Evolutionary conservation across 768 basidiomycete genomes (phyloP).

Genomic region (Tylopilus rubrobrunneus): DNA sequence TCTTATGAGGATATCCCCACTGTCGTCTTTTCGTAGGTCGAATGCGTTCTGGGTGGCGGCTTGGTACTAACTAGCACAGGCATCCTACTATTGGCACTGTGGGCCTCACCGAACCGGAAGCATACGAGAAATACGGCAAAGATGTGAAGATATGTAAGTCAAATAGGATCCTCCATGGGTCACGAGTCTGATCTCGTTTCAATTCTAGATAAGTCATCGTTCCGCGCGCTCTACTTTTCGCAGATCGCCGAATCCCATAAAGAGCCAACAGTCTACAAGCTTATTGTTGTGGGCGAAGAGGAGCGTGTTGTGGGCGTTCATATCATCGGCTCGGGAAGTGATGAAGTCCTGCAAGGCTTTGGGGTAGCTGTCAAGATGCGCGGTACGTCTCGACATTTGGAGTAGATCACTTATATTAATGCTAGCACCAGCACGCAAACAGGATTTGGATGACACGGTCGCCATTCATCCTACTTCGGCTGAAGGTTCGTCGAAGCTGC

Average conservation of each 20-base stretch:
- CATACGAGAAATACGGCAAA: slow-evolving; percentile 82
- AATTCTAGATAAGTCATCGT: slow-evolving; percentile 68
- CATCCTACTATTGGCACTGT: slow-evolving; percentile 96
- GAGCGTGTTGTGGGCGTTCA: slow-evolving; percentile 97
- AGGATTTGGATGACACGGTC: slow-evolving; percentile 82
- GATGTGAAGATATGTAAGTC: slow-evolving; percentile 86
- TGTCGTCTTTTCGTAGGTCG: slow-evolving; percentile 91
- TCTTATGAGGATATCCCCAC: slow-evolving; percentile 88
- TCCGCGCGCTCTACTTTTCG: slow-evolving; percentile 87
- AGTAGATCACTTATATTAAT: slow-evolving; percentile 3
- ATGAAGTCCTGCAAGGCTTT: slow-evolving; percentile 95
- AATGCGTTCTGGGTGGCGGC: not conserved
- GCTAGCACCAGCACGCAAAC: slow-evolving; percentile 54
- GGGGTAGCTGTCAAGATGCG: slow-evolving; percentile 98
- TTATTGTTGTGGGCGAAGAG: slow-evolving; percentile 81
- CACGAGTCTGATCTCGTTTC: not conserved
- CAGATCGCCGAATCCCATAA: slow-evolving; percentile 89
- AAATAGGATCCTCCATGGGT: not conserved
- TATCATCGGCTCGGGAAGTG: slow-evolving; percentile 86
- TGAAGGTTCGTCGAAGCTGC: slow-evolving; percentile 55
- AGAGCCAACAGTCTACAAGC: slow-evolving; percentile 92
- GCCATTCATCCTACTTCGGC: slow-evolving; percentile 90
- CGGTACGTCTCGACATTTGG: slow-evolving; percentile 32
- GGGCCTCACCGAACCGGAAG: slow-evolving; percentile 90
- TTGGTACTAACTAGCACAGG: slow-evolving; percentile 35